Evolutionary conservation across 495 filamentous ascomycete species (phyloP), one percentile per base, ranked within the genome.

Genomic region (Annulohypoxylon moriforme): DNA sequence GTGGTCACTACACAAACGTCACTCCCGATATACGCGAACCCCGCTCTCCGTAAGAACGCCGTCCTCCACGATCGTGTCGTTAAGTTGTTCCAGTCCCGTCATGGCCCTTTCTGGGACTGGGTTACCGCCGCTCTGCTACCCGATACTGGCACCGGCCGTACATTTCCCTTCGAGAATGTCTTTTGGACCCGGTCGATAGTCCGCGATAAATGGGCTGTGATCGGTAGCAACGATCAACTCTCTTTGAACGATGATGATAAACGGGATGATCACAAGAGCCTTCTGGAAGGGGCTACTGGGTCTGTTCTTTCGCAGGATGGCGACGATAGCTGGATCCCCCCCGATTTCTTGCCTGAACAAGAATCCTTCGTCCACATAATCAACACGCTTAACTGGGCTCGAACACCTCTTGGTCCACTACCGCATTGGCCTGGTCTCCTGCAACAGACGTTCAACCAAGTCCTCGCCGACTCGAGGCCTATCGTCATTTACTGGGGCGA

Each of bases 401-500:
- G 80, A 3, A 93, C 90, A 1, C 69, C 85, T n/a, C 81, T 93
- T 5, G 90, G 90, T 4, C 88, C 89, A 0, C 85, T 93, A 9
- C 88, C 90, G 63, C 76, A 76, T 16, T 93, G 90, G 90, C 76
- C 81, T 6, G 72, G 83, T 53, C 89, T 91, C 53, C 77, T 92
- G 14, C 82, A 90, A 29, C 84, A 87, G 49, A 90, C 91, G 83
- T 88, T 87, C 24, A 87, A 86, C 60, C 77, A 91, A 53, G 87
- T 93, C 64, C 90, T 93, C 85, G 89, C 88, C 2, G 88, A 85
- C 66, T 90, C 90, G 27, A 88, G 92, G 75, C 90, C 90, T 11
- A 89, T 89, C 3, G 90, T 90, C 1, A 89, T 93, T 80, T 92
- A 92, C 77, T 92, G 90, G 90, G 90, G 90, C 4, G 77, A 81